Evolutionary conservation across 2,329 filamentous ascomycete genomes (phyloP), one percentile per base, ranked within the genome.

Genomic region (Arachnopeziza araneosa): DNA sequence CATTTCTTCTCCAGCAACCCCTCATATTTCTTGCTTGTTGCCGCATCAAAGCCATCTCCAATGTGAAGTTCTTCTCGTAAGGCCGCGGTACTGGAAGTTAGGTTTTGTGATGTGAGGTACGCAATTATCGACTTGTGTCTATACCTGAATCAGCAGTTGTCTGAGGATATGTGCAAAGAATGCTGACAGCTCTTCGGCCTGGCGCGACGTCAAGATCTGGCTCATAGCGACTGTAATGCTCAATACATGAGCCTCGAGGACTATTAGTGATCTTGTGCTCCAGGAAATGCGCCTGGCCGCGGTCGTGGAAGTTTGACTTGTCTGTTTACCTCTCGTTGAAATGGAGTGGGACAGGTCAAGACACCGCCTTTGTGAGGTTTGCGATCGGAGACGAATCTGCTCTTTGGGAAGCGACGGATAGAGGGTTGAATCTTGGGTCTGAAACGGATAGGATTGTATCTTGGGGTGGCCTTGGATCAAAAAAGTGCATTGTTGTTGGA

Each of bases 1-100:
- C 93, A 98, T 80, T 98, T 98, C 83, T 96, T 97, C 81, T 98
- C 93, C 67, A 98, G 77, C 26, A 98, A 77, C 1, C 90, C 90
- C 76, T 96, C 92, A 77, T 97, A 98, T 77, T 96, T 96, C 79
- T 96, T 96, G 56, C 88, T 83, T 22, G 91, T 96, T 21, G 84
- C 83, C 63, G 89, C 81, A 72, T 96, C 91, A 69, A 96, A 93
- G 54, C 77, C 77, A 48, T 78, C 80, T 56, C 86, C 83, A 4
- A 96, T 82, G 58, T 82, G 81, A n/a, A 90, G 77, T 75, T 97
- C 93, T 70, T 89, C 82, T 63, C 91, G 85, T 61, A 97, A 79
- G 24, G 88, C 84, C 52, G 85, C 79, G 50, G 90, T 89, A 63
- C 84, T 87, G 59, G 85, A 84, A 26, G 85, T 77, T 50, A 95